phyloP scores from a whole-genome alignment of 2,329 filamentous ascomycete genomes.

The Penicillium aurantiogriseum region DNA sequence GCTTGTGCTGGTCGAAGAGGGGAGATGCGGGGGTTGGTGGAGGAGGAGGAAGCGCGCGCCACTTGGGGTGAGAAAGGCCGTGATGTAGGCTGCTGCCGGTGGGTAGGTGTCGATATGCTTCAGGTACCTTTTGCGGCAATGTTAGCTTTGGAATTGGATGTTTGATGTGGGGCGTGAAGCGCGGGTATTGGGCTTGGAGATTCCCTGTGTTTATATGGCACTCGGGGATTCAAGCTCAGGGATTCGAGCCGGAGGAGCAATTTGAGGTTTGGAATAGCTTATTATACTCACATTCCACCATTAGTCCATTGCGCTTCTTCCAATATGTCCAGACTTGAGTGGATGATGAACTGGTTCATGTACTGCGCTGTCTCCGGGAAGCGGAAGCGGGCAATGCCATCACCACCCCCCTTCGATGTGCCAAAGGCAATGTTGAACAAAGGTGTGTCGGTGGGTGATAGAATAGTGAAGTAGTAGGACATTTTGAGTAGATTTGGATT shows the following conservation, averaged over 20 bases:
- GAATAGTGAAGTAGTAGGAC: conserved; percentile 98
- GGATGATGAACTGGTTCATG: conserved; percentile 96
- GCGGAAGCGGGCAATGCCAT: conserved; percentile 85
- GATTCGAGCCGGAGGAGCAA: not conserved
- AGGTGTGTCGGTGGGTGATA: conserved; percentile 92
- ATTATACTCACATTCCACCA: conserved; percentile 67
- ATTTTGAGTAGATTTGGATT: conserved; percentile 51
- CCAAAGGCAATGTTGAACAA: conserved; percentile 97
- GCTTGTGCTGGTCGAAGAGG: conserved; percentile 30
- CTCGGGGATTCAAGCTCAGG: not conserved
- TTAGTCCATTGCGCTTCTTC: conserved; percentile 95
- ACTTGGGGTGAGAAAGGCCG: conserved; percentile 87
- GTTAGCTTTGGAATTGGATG: conserved; percentile 1
- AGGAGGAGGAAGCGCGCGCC: conserved; percentile 94
- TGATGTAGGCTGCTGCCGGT: conserved; percentile 77
- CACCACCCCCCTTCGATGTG: conserved; percentile 91
- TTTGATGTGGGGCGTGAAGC: not conserved
- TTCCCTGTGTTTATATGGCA: not conserved
- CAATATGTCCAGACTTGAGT: conserved; percentile 89
- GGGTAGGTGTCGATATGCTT: conserved; percentile 97
- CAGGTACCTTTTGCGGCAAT: conserved; percentile 67
- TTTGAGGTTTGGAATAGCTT: not conserved
- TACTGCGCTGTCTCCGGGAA: conserved; percentile 86
- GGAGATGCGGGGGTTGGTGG: conserved; percentile 67
- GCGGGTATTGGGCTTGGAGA: not conserved